Evolutionary conservation across 345 rosid species (phyloP), one percentile per base, ranked within the genome.

Genomic region (Geranium rotundifolium): DNA sequence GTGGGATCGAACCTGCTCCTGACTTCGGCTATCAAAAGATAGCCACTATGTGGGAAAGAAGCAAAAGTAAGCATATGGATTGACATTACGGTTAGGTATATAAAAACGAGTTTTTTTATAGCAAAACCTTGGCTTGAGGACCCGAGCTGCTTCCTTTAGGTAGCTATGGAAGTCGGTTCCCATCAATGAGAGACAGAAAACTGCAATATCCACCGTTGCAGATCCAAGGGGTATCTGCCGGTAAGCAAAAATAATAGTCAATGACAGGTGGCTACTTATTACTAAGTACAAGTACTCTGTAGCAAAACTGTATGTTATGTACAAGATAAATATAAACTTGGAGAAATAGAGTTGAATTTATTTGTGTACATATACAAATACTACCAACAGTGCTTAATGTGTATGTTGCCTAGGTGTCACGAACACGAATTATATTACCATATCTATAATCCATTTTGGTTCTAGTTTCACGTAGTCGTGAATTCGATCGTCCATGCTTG

Each of bases 11-110:
- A 86, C 70, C 99, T 84, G 67, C 99, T 93, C 81, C 84, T 90
- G 2, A 90, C 96, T 75, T 90, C 97, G 1, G 99, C 99, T 82
- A 90, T 88, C 72, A 93, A 80, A 76, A 93, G 97, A 91, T 86
- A 84, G 59, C 99, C 97, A 6, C 97, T 89, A 75, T 18, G 59
- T 70, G 63, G 59, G 29, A 66, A 57, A 58, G 68, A 50, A 17
- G 19, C 30, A 69, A 27, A 16, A 64, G n/a, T 60, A 17, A 19
- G 72, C 5, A 23, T 12, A 54, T 67, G 31, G 17, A 19, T 31
- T 6, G 20, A 30, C 59, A 49, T 0, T 17, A 13, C 5, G 8
- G 34, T 34, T 4, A 15, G 55, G 58, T 65, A 57, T 41, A 13
- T 37, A 57, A 39, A 23, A 52, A 61, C 57, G 52, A 69, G 20